These are phyloP conservation scores for Xylaria sp. DNA, from an alignment of 2,329 filamentous ascomycete species.

Conservation along the genomic window DNA sequence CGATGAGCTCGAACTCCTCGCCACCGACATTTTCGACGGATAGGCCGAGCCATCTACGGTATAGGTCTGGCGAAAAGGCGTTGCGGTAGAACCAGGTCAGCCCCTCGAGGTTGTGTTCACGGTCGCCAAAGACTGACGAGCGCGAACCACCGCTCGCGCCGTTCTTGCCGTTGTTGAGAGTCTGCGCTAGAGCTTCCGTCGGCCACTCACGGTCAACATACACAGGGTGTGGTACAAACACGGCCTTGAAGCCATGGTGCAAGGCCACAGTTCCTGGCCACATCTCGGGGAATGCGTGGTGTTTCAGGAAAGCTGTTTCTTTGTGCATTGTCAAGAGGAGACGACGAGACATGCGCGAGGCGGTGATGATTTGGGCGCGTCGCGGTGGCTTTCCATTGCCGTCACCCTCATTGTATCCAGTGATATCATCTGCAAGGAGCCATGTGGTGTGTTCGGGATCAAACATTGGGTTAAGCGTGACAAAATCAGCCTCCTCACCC, in stretches of 20 bases:
- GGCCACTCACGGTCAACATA: conserved; percentile 91
- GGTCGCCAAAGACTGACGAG: conserved; percentile 77
- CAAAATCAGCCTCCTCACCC: conserved; percentile 87
- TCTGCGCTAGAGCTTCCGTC: conserved; percentile 72
- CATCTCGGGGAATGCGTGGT: conserved; percentile 96
- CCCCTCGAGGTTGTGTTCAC: conserved; percentile 87
- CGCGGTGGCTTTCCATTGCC: conserved; percentile 70
- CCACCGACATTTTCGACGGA: conserved; percentile 79
- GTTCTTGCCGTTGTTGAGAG: conserved; percentile 80
- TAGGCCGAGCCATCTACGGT: conserved; percentile 84
- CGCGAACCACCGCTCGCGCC: conserved; percentile 75
- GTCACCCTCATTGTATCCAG: conserved; percentile 74
- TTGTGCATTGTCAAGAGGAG: conserved; percentile 88
- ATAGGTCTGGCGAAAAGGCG: conserved; percentile 80
- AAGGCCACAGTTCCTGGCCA: conserved; percentile 88
- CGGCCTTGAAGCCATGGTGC: conserved; percentile 62
- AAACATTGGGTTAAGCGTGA: conserved; percentile 90
- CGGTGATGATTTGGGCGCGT: conserved; percentile 86
- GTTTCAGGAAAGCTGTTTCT: conserved; percentile 82
- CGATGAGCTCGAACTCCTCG: conserved; percentile 72
- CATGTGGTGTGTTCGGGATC: conserved; percentile 87
- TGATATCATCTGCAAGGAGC: conserved; percentile 82
- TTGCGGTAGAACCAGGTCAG: conserved; percentile 93
- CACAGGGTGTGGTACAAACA: conserved; percentile 72
- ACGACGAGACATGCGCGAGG: conserved; percentile 79